Base-by-base conservation (phyloP, 2,329 filamentous ascomycete species). In the Colletotrichum somersetense region DNA sequence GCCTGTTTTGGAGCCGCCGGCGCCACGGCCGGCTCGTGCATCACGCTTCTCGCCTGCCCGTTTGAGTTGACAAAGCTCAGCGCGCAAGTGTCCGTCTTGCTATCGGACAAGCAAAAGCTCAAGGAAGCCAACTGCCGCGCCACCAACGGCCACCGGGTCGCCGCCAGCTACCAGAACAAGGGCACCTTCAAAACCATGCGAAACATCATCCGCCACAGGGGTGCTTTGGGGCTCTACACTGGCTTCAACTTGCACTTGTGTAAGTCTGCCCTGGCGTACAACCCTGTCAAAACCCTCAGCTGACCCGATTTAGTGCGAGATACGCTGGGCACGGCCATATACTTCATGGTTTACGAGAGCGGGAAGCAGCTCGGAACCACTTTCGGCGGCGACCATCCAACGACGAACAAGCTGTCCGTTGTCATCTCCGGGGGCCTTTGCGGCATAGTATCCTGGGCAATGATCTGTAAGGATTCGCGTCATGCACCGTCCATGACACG, bases 21-120 rank as follows among this genome's bases (percentile, higher is more conserved):
- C 62, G 93, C 93, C 52, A 93, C 91, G 16, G 92, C 94, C 62
- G 94, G 94, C 67, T 94, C 92, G 30, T 88, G 90, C 72, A 95
- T 96, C 67, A 95, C 94, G 11, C 86, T 92, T 62, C 89, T 96
- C 76, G 93, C 94, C 75, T 97, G 94, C 78, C 94, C 94, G 1
- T 97, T 97, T 79, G 94, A 97, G 81, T 87, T 97, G 80, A 95
- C 93, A n/a, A 97, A 97, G 81, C 86, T 96, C 71, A 95, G 92
- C 80, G 93, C 94, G 20, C 94, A 97, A 80, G 92, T 96, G 26
- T 95, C 94, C 1, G 92, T 95, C 14, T 84, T 96, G 71, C 89
- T 95, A 84, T 91, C 92, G 23, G 85, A 87, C 70, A 85, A 88
- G 75, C 85, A 86, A 73, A 83, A 85, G 61, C 73, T 75, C 57